These are phyloP conservation scores for Phaeolepiota aurea DNA, from an alignment of 768 basidiomycete species.

Conservation along the genomic window DNA sequence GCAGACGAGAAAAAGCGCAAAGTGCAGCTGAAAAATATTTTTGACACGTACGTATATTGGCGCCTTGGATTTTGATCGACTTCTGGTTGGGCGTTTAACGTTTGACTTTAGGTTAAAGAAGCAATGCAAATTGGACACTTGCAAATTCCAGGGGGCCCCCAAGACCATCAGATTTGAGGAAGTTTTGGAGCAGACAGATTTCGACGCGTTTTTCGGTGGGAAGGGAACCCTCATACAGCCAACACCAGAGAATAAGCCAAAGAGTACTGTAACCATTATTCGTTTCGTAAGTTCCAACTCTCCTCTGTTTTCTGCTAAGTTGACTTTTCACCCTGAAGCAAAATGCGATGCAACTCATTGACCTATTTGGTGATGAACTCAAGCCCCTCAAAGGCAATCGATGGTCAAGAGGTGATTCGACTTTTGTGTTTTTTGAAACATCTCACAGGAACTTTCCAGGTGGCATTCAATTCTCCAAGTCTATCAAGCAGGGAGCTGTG, in stretches of 20 bases:
- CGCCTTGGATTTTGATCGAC: neutral
- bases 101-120: conserved; percentile 24
- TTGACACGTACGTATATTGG: conserved; percentile 20
- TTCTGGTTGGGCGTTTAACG: neutral
- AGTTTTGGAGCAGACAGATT: conserved; percentile 24
- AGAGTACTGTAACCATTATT: conserved; percentile 30
- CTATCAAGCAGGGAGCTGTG: conserved; percentile 22
- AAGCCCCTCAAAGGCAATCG: conserved; percentile 25
- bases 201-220: conserved; percentile 24
- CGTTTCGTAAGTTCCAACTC: conserved; percentile 19
- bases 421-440: neutral
- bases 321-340: too few species aligned
- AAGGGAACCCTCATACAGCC: conserved; percentile 28
- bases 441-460: conserved; percentile 5
- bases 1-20: conserved; percentile 30
- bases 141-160: conserved; percentile 29
- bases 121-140: conserved; percentile 26
- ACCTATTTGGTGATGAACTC: conserved; percentile 25
- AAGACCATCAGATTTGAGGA: conserved; percentile 33
- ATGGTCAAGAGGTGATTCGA: conserved; percentile 24
- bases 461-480: conserved; percentile 23
- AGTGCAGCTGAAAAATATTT: conserved; percentile 29
- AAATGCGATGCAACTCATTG: conserved; percentile 17
- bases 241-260: conserved; percentile 30
- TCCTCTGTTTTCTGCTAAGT: neutral